Evolutionary conservation across 2,329 filamentous ascomycete species (phyloP), one percentile per base, ranked within the genome.

Genomic region (Sphaerostilbella broomeana): DNA sequence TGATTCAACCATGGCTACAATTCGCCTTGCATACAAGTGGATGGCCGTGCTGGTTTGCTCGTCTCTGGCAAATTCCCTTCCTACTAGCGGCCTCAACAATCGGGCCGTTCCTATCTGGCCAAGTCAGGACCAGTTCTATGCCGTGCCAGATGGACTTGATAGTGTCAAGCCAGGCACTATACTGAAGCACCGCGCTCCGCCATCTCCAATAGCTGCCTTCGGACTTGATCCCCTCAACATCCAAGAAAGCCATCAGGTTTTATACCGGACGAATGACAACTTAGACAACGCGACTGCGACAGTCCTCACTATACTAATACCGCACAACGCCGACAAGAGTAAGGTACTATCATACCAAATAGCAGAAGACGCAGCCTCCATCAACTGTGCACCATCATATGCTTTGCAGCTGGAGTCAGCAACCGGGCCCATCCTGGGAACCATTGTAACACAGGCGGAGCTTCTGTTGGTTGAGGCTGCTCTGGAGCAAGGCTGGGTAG

Each of bases 401-500:
- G 48, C 43, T 6, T 45, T 55, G 16, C 52, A 53, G 21, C 18
- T 46, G 1, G 13, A 20, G 8, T 39, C 46, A 2, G 31, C 31
- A 2, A 22, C 28, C 0, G 15, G 63, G 7, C 57, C 64, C 0
- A 57, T 64, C 35, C 54, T 69, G 34, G 59, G 61, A 3, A 59
- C 62, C 8, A 53, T 58, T 22, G 50, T 42, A 1, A 50, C 44
- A 6, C 42, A 53, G 29, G 8, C 37, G 6, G 49, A 55, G 44
- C 26, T 53, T 1, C 32, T 56, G 7, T 31, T 56, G 6, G 43
- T 53, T 3, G 44, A 53, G n/a, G 35, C 40, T 2, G 47, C 45
- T 2, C 62, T 75, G 3, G 55, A 54, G 5, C 41, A 59, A 47
- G 69, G 70, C 6, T 73, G 68, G 68, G 55, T 66, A n/a, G 65